Evolutionary conservation across 1,139 yeast genomes (phyloP), one percentile per base, ranked within the genome.

Genomic region (Petasospora fabianii): DNA sequence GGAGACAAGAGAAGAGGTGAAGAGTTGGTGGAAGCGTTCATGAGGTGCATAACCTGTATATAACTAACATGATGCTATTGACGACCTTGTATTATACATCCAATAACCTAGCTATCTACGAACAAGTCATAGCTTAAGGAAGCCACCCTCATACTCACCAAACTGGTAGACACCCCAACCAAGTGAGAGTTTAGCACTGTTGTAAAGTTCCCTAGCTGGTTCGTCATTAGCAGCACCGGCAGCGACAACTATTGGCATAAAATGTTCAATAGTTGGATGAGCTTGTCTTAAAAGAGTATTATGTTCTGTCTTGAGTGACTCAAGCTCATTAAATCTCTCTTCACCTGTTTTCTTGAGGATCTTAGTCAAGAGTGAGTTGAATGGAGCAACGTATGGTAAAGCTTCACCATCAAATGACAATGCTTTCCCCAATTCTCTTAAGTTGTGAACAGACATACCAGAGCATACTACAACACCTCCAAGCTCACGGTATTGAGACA

Each of bases 361-460:
- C 9, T 68, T 65, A 3, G 64, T 62, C 13, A 82, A 54, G n/a
- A 69, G 44, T 3, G 56, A 48, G 49, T 75, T 74, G 60, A 83
- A 83, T 27, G 68, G 68, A 35, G 59, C 54, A 6, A 66, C 73
- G 50, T 81, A 81, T 0, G 80, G 74, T 55, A 71, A 50, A 2
- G 62, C 54, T 30, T 53, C 52, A 3, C 51, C 50, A 12, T n/a
- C n/a, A n/a, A 36, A 30, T 6, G 43, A 30, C 39, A 46, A 35
- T 19, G 52, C 54, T 10, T 32, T 22, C 11, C 72, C 63, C 17
- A 77, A 32, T 46, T 84, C 90, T 29, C 75, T 53, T 35, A 84
- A 66, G 51, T 84, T 84, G 60, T 84, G 95, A 13, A 84, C 94
- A 6, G 85, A 68, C 84, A 83, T 81, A 3, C 95, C 95, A 0